phyloP scores from a whole-genome alignment of 2,329 filamentous ascomycete species.

The Alternaria metachromatica region DNA sequence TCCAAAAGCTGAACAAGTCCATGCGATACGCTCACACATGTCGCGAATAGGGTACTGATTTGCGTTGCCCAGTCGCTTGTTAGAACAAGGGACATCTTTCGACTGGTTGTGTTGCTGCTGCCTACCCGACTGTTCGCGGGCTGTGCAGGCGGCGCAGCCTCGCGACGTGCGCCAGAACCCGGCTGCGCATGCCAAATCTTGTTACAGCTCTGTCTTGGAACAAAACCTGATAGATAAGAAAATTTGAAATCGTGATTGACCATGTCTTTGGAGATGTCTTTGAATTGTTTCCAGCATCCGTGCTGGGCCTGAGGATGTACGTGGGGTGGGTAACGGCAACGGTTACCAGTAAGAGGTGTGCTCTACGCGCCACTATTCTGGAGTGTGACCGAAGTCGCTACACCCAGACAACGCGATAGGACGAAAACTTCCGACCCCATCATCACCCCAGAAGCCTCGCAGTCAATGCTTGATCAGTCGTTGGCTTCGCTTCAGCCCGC shows the following conservation, averaged over 20 bases:
- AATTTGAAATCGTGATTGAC: neutral
- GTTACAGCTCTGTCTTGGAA: neutral
- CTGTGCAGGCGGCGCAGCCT: constrained; percentile 5
- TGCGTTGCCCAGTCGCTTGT: constrained; percentile 7
- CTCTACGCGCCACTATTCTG: constrained; percentile 1
- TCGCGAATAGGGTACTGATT: neutral
- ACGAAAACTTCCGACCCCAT: neutral
- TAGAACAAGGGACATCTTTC: neutral
- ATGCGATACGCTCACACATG: neutral
- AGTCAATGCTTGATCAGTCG: neutral
- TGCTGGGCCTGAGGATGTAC: neutral
- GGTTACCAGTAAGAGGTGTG: neutral
- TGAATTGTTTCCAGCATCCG: neutral
- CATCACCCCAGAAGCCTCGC: neutral
- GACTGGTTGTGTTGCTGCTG: neutral
- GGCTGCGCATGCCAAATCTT: neutral
- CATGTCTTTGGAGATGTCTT: neutral
- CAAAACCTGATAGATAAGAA: neutral
- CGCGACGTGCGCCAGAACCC: neutral
- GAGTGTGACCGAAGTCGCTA: neutral
- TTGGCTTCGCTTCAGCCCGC: neutral
- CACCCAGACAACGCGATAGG: neutral
- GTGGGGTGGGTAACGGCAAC: neutral
- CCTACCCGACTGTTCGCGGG: neutral
- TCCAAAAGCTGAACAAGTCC: constrained; percentile 1